Base-by-base conservation (phyloP, 2,329 filamentous ascomycete genomes). In the Ceratocystiopsis minuta region DNA sequence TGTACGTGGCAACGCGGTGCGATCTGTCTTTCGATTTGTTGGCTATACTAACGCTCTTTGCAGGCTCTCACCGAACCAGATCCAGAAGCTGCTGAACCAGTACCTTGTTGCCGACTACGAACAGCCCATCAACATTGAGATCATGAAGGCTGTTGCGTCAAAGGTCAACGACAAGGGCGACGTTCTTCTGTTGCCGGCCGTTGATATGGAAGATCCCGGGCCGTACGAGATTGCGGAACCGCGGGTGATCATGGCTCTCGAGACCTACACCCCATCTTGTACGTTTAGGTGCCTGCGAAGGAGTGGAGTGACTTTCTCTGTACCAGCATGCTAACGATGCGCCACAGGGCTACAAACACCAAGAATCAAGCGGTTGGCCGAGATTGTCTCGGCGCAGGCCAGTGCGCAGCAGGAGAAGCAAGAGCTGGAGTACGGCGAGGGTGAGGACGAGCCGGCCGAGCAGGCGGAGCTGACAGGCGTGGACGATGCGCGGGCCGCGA, bases 51-150 rank as follows among this genome's bases (percentile, higher is more conserved):
- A 47, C 34, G 33, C 38, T 38, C 32, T 16, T 14, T 20, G 15
- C 47, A 90, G 83, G 83, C 73, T 98, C 41, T 95, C 88, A 2
- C 90, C 90, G 41, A 96, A 95, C 63, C 90, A 98, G 61, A 98
- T 98, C 49, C 90, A 98, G 62, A 98, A 98, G 66, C 74, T 98
- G 32, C 70, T 98, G 50, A 98, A 98, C 63, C 90, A 98, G 61
- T 98, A 98, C 58, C 74, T 98, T 39, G 88, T 98, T 44, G 90
- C 90, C 46, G 90, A 98, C 62, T 98, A 98, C 60, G 90, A 98
- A 63, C 90, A 96, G 63, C 90, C 90, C 34, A 98, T 98, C 62
- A 96, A 98, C 55, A 90, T 88, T 57, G 90, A 98, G 60, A 98
- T 98, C 57, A 98, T 98, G 90, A 98, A 98, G 66, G 90, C 90